A percentile compares a stretch with the other conserved stretches of the same genome.
Conservation (phyloP, 2,329 filamentous ascomycete species). For the Fusarium cicatricum region DNA sequence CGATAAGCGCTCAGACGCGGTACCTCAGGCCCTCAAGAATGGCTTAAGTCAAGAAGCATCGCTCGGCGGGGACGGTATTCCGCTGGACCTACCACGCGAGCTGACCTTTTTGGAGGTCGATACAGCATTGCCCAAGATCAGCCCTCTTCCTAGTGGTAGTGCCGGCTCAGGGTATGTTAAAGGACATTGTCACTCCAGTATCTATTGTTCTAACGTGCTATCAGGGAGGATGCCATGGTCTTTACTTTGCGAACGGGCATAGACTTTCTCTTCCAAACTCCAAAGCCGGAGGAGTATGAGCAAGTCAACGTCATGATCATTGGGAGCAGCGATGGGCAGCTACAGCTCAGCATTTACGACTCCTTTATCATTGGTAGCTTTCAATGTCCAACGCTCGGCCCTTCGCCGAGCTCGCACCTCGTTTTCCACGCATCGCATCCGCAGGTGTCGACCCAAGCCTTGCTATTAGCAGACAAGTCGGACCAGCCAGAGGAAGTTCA, state of each 20-base stretch:
- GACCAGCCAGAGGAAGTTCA: slow-evolving; percentile 49
- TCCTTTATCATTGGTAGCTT: slow-evolving; percentile 81
- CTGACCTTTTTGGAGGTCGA: slow-evolving; percentile 80
- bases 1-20: slow-evolving; percentile 38
- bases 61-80: slow-evolving; percentile 20
- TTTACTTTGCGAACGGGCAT: slow-evolving; percentile 76
- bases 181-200: too few species aligned
- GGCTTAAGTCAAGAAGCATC: slow-evolving; percentile 16
- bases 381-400: slow-evolving; percentile 52
- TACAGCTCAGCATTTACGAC: slow-evolving; percentile 86
- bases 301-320: slow-evolving; percentile 82
- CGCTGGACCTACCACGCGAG: slow-evolving; percentile 72
- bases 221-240: slow-evolving; percentile 63
- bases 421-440: slow-evolving; percentile 75
- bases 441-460: slow-evolving; percentile 76
- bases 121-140: slow-evolving; percentile 78
- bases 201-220: slow-evolving; percentile 13
- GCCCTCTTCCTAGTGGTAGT: slow-evolving; percentile 68
- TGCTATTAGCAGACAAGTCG: slow-evolving; percentile 63
- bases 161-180: slow-evolving; percentile 65
- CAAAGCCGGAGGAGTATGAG: slow-evolving; percentile 71
- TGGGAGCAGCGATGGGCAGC: slow-evolving; percentile 72
- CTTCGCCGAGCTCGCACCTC: slow-evolving; percentile 46
- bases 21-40: slow-evolving; percentile 22
- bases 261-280: slow-evolving; percentile 72